Conservation (phyloP, 495 filamentous ascomycete species). For the Terfezia boudieri region DNA sequence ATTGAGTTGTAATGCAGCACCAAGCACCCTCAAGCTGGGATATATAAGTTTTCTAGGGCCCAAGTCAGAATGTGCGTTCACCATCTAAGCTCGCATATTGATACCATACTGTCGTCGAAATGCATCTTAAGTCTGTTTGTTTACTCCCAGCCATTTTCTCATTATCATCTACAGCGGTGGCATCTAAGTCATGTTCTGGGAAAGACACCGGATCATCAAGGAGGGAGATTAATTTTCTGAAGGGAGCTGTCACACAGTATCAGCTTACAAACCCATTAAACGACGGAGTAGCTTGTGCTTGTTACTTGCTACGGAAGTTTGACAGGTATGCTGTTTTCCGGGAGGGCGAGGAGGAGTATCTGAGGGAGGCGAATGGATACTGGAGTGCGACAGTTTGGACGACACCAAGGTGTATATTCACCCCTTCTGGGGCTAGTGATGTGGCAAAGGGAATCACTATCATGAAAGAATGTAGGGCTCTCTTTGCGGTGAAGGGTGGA, state of each 20-base stretch:
- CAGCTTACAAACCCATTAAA: not conserved
- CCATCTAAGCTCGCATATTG: too few relatives aligned
- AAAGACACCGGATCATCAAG: too few relatives aligned
- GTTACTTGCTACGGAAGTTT: not conserved
- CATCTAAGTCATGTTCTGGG: too few relatives aligned
- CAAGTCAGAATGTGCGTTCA: too few relatives aligned
- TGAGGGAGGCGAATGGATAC: not conserved
- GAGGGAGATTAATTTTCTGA: not conserved
- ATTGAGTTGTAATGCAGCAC: too few relatives aligned
- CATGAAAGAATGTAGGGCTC: not conserved
- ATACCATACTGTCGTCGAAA: too few relatives aligned
- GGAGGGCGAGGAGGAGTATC: not conserved
- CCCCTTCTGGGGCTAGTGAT: not conserved
- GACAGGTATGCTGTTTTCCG: not conserved
- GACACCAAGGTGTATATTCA: not conserved
- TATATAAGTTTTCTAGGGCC: too few relatives aligned
- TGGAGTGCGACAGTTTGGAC: not conserved
- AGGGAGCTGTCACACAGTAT: not conserved
- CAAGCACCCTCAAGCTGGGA: too few relatives aligned
- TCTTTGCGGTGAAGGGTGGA: not conserved
- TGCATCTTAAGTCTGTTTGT: too few relatives aligned
- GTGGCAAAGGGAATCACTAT: not conserved
- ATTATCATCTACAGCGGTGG: too few relatives aligned
- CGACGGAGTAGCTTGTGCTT: not conserved
- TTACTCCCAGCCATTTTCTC: too few relatives aligned